Evolutionary conservation across 2,329 filamentous ascomycete species (phyloP).

Genomic region (Paramyrothecium roridum): DNA sequence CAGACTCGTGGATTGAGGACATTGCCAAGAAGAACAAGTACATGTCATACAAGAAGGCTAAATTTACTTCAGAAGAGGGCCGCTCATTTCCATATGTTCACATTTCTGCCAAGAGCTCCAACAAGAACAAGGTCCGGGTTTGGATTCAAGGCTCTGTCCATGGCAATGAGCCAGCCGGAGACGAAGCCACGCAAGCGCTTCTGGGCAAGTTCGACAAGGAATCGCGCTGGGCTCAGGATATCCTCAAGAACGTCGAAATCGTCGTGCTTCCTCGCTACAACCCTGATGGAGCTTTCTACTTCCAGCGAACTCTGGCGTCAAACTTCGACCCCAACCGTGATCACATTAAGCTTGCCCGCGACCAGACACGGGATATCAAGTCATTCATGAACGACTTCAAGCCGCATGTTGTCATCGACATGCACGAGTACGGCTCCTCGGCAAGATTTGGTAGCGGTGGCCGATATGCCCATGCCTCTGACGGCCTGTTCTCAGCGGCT

Average conservation of each 20-base stretch:
- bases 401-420: slow-evolving; percentile 27
- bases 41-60: slow-evolving; percentile 12
- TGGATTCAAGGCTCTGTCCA: slow-evolving; percentile 28
- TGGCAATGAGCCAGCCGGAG: slow-evolving; percentile 27
- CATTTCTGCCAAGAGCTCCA: slow-evolving; percentile 4
- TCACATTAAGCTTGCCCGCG: slow-evolving; percentile 25
- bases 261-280: slow-evolving; percentile 27
- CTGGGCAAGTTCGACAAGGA: slow-evolving; percentile 25
- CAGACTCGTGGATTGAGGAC: slow-evolving; percentile 10
- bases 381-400: slow-evolving; percentile 18
- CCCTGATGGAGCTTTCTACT: slow-evolving; percentile 28
- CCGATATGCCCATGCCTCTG: slow-evolving; percentile 18
- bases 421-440: slow-evolving; percentile 24
- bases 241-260: slow-evolving; percentile 23
- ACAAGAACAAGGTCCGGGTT: slow-evolving; percentile 20
- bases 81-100: slow-evolving; percentile 12
- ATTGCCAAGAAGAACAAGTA: slow-evolving; percentile 8
- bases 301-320: slow-evolving; percentile 23
- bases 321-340: slow-evolving; percentile 29
- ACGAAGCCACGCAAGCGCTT: slow-evolving; percentile 23
- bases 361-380: slow-evolving; percentile 27
- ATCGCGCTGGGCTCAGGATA: slow-evolving; percentile 19
- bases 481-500: slow-evolving; percentile 27
- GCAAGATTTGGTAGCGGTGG: slow-evolving; percentile 11
- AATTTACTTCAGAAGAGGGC: slow-evolving; percentile 14